phyloP scores from a whole-genome alignment of 2,329 filamentous ascomycete species.

The Monilinia aucupariae region DNA sequence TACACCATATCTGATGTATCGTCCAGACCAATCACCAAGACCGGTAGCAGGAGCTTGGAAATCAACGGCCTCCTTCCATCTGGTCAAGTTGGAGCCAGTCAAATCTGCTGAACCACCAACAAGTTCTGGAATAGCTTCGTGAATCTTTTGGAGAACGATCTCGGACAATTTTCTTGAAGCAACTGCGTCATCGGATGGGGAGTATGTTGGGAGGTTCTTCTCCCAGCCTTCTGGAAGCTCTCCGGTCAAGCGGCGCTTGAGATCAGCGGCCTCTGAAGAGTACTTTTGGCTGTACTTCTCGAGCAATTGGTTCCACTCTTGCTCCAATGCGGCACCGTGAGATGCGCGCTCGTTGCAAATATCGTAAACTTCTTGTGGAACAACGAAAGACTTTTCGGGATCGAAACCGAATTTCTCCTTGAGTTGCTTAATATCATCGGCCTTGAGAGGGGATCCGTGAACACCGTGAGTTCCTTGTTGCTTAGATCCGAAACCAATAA shows the following conservation, averaged over 20 bases:
- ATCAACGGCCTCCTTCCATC: slow-evolving; percentile 94
- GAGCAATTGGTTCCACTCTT: slow-evolving; percentile 93
- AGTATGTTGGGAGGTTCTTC: slow-evolving; percentile 88
- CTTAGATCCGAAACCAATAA: slow-evolving; percentile 92
- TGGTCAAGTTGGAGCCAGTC: slow-evolving; percentile 97
- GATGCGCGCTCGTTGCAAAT: slow-evolving; percentile 77
- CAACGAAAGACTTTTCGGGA: slow-evolving; percentile 85
- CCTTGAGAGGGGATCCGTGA: slow-evolving; percentile 93
- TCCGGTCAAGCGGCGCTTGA: slow-evolving; percentile 71
- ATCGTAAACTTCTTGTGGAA: slow-evolving; percentile 93
- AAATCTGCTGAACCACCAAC: slow-evolving; percentile 94
- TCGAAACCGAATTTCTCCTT: slow-evolving; percentile 97
- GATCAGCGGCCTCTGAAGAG: slow-evolving; percentile 73
- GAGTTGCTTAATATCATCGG: slow-evolving; percentile 86
- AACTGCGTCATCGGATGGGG: slow-evolving; percentile 73
- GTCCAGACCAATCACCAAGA: slow-evolving; percentile 84
- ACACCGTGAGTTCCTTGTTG: slow-evolving; percentile 92
- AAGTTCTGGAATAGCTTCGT: slow-evolving; percentile 78
- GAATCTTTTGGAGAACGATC: slow-evolving; percentile 82
- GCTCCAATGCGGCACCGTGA: slow-evolving; percentile 80
- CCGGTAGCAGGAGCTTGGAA: slow-evolving; percentile 87
- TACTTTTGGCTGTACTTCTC: slow-evolving; percentile 77
- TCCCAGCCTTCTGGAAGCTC: slow-evolving; percentile 95
- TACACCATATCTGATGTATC: slow-evolving; percentile 89
- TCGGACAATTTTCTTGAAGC: slow-evolving; percentile 97